A percentile compares a stretch with the other conserved stretches of the same genome.
Conservation (phyloP, 192 early-diverging fungal species). For the Cladochytrium replicatum region DNA sequence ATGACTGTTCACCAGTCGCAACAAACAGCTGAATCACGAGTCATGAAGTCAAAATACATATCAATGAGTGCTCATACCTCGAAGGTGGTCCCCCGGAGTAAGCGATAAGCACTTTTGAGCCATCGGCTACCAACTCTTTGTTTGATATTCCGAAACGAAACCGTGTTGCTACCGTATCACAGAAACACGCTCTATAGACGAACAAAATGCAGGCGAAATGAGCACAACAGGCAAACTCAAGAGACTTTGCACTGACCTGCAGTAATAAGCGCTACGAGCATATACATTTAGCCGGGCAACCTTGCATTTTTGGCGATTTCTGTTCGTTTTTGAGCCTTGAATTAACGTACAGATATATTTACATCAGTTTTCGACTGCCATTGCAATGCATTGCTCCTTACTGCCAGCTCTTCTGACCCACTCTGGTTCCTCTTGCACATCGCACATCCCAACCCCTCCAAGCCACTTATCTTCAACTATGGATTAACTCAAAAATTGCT, state of each 20-base stretch:
- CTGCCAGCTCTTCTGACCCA: too few species aligned
- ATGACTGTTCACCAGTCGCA: too few species aligned
- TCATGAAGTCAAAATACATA: too few species aligned
- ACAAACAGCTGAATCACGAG: too few species aligned
- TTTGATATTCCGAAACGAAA: constrained; percentile 56
- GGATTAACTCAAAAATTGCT: too few species aligned
- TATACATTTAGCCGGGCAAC: constrained; percentile 45
- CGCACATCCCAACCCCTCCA: too few species aligned
- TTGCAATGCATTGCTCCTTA: too few species aligned
- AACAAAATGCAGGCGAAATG: background rate
- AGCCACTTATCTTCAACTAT: too few species aligned
- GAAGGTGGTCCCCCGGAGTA: constrained; percentile 81
- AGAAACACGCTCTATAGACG: constrained; percentile 56
- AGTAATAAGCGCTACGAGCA: constrained; percentile 64
- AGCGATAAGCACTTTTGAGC: constrained; percentile 61
- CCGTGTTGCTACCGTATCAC: constrained; percentile 54
- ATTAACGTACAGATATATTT: background rate
- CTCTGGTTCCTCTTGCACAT: too few species aligned
- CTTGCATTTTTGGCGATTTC: constrained; percentile 74
- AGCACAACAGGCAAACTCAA: background rate
- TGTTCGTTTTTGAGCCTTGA: constrained; percentile 5
- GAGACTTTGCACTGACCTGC: constrained; percentile 43
- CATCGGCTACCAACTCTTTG: constrained; percentile 26
- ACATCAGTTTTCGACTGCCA: too few species aligned
- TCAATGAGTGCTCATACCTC: too few species aligned